A percentile compares a stretch with the other conserved stretches of the same genome.
These are phyloP conservation scores for Esteya vermicola DNA, from an alignment of 2,329 filamentous ascomycete genomes.

Conservation along the genomic window DNA sequence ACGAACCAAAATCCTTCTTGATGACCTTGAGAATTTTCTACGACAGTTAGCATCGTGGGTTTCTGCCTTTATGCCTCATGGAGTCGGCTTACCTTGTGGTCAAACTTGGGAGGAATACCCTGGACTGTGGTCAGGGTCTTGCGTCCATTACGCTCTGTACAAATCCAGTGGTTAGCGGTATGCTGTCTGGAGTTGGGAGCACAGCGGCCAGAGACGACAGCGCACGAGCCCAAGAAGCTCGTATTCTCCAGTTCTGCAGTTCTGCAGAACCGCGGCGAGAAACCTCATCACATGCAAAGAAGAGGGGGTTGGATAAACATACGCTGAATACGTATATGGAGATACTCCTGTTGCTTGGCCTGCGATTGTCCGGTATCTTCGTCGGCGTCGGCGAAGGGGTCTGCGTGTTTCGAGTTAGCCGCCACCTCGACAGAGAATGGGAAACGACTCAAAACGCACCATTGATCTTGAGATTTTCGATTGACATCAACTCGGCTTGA, in stretches of 20 bases:
- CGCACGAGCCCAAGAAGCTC: too few species aligned
- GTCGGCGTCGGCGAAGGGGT: conserved; percentile 99
- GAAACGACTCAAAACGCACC: conserved; percentile 39
- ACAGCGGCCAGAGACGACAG: too few species aligned
- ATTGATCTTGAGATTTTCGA: conserved; percentile 97
- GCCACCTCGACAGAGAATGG: not conserved
- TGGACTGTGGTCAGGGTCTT: conserved; percentile 99
- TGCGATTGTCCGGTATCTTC: conserved; percentile 84
- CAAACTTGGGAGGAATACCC: conserved; percentile 96
- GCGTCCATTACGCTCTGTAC: conserved; percentile 98
- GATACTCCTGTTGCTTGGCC: conserved; percentile 79
- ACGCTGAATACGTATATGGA: conserved; percentile 99
- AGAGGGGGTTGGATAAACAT: conserved; percentile 14
- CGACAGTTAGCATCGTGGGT: not conserved
- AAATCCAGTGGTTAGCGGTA: not conserved
- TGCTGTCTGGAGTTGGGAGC: too few species aligned
- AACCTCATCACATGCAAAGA: too few species aligned
- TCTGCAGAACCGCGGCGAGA: not conserved
- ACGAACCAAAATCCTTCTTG: conserved; percentile 50
- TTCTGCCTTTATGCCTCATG: not conserved
- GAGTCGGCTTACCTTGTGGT: conserved; percentile 50
- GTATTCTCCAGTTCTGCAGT: too few species aligned
- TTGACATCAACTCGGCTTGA: conserved; percentile 52
- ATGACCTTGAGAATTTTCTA: conserved; percentile 97
- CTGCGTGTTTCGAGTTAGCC: too few species aligned